Base-by-base conservation (phyloP, 148 eudicot genomes). In the Silene conica region DNA sequence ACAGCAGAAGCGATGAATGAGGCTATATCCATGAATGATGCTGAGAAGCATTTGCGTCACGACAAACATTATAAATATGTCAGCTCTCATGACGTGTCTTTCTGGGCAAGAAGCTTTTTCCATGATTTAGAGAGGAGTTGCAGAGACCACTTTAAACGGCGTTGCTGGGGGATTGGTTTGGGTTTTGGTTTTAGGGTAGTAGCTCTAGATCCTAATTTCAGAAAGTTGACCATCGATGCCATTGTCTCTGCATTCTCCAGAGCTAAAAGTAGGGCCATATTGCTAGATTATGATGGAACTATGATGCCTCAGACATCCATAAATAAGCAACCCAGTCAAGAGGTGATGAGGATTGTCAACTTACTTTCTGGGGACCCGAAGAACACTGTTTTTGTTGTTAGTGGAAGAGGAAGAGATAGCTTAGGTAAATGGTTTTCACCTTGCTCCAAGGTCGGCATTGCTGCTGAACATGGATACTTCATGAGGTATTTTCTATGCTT, bases 381-480 rank as follows among this genome's bases (percentile, higher is more conserved):
- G 4, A 82, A 82, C 60, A 82, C 85, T 57, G 85, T 79, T 43
- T 82, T 82, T 70, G 59, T 82, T 23, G 85, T 82, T 20, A 82
- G 86, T 56, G 83, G 83, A 22, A 80, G 81, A 73, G 80, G 79
- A 61, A 78, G 76, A 48, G 70, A 72, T 48, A 75, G 77, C 54
- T 77, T 83, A 50, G 76, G 82, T 22, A 72, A 83, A 63, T 83
- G 86, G 86, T 76, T 83, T 78, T 69, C 86, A 55, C 75, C 83
- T 59, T 83, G 86, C 69, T 74, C 76, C 18, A 74, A 66, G 48
- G 67, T 83, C 28, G 86, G 86, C 60, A 77, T 80, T 63, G 86
- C 86, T 11, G 86, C 86, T 18, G 86, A 83, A 64, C 86, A 83
- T 52, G 86, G 86, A 18, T 83, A 80, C 65, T 83, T 83, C 71